Evolutionary conservation across 1,139 yeast genomes (phyloP).

Genomic region (Magnusiomyces paraingens): DNA sequence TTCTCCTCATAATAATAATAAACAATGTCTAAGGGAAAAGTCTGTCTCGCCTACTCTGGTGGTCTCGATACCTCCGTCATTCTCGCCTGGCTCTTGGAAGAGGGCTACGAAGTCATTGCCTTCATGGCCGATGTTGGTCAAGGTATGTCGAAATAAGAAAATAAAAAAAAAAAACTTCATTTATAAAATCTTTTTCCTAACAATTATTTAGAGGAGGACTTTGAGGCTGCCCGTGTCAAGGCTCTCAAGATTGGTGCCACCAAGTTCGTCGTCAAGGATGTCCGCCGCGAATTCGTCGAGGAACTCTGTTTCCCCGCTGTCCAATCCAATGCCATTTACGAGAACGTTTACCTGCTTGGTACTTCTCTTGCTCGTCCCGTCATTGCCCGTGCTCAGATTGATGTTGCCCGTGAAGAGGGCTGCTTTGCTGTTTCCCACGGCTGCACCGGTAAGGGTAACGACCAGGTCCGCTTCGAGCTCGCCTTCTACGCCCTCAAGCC

Average conservation of each 20-base stretch:
- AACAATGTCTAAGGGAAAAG: constrained; percentile 90
- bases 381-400: constrained; percentile 95
- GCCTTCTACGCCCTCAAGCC: constrained; percentile 97
- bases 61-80: constrained; percentile 98
- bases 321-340: constrained; percentile 94
- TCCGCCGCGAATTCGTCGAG: constrained; percentile 90
- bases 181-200: too few relatives aligned
- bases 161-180: too few relatives aligned
- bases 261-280: constrained; percentile 89
- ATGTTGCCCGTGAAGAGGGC: constrained; percentile 94
- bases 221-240: constrained; percentile 93
- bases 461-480: constrained; percentile 95
- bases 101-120: constrained; percentile 97
- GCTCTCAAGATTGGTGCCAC: constrained; percentile 96
- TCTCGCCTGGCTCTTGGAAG: constrained; percentile 94
- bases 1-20: background rate
- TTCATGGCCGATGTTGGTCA: constrained; percentile 98
- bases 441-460: constrained; percentile 99
- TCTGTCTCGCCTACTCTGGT: constrained; percentile 98
- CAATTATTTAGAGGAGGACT: constrained; percentile 67
- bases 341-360: constrained; percentile 91
- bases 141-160: too few relatives aligned
- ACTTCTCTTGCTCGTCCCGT: constrained; percentile 98
- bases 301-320: constrained; percentile 94
- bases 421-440: constrained; percentile 99